Evolutionary conservation across 1,284 basidiomycete genomes (phyloP).

Genomic region (Boletus sp.): DNA sequence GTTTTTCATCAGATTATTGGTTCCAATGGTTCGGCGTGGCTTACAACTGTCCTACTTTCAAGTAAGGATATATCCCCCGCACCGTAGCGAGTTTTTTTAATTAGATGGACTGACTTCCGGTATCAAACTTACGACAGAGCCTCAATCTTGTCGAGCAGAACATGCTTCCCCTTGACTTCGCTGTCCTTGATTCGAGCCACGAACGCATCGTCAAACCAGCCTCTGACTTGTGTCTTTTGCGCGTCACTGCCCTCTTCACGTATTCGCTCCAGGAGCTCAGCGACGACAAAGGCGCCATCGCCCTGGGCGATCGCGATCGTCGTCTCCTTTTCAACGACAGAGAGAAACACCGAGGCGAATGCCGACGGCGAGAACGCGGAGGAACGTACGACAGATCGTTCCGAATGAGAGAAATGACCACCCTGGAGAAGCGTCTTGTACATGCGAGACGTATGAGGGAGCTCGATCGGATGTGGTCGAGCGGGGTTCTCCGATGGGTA

Average conservation of each 20-base stretch:
- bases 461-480: constrained; percentile 70
- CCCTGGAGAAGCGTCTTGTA: constrained; percentile 89
- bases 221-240: constrained; percentile 49
- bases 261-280: constrained; percentile 74
- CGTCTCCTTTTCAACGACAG: constrained; percentile 57
- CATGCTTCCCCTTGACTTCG: constrained; percentile 57
- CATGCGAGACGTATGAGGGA: constrained; percentile 77
- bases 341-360: constrained; percentile 65
- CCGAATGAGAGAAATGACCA: constrained; percentile 78
- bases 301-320: constrained; percentile 64
- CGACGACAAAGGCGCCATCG: constrained; percentile 77
- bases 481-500: constrained; percentile 57
- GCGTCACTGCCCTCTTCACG: constrained; percentile 44
- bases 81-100: constrained; percentile 9
- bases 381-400: constrained; percentile 53
- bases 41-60: no score
- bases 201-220: constrained; percentile 54
- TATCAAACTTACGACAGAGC: constrained; percentile 21
- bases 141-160: constrained; percentile 57
- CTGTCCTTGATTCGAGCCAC: constrained; percentile 35
- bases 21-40: no score
- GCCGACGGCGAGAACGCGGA: constrained; percentile 54
- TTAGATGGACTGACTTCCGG: constrained; percentile 7
- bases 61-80: neutral
- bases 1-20: no score